These are phyloP conservation scores for Monilinia fructigena DNA, from an alignment of 2,329 filamentous ascomycete genomes.

Conservation along the genomic window DNA sequence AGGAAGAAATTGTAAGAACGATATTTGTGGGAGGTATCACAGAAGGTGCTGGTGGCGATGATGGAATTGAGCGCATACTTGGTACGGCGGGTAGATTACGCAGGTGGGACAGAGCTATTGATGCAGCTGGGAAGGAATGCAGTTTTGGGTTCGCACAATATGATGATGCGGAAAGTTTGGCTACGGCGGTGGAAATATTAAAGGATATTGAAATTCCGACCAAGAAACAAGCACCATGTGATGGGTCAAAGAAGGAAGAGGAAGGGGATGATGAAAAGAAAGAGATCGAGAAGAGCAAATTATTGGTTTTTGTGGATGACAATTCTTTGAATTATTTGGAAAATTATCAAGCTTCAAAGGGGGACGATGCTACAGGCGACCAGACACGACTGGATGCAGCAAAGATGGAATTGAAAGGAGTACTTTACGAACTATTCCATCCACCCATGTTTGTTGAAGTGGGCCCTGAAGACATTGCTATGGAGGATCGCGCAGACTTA, in stretches of 20 bases:
- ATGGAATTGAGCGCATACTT: conserved; percentile 75
- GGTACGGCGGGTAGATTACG: conserved; percentile 73
- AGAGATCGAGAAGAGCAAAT: conserved; percentile 60
- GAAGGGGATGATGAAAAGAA: conserved; percentile 45
- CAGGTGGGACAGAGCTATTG: conserved; percentile 80
- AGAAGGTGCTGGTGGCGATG: conserved; percentile 72
- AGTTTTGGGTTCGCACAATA: conserved; percentile 96
- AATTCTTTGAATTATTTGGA: conserved; percentile 83
- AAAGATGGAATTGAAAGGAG: conserved; percentile 63
- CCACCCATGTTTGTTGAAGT: conserved; percentile 57
- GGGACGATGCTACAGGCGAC: conserved; percentile 59
- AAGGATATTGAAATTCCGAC: conserved; percentile 78
- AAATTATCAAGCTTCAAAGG: conserved; percentile 67
- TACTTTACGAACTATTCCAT: conserved; percentile 70
- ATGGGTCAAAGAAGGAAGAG: conserved; percentile 44
- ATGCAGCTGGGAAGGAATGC: conserved; percentile 72
- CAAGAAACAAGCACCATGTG: conserved; percentile 64
- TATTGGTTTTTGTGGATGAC: conserved; percentile 77
- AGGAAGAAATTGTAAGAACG: conserved; percentile 87
- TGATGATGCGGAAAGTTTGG: conserved; percentile 85
- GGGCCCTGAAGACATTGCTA: conserved; percentile 64
- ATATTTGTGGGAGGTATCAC: conserved; percentile 88
- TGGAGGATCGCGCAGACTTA: conserved; percentile 59
- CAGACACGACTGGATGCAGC: conserved; percentile 70
- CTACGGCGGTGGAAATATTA: conserved; percentile 80